These are phyloP conservation scores for Camelina neglecta DNA, from an alignment of 345 rosid species.

Conservation along the genomic window DNA sequence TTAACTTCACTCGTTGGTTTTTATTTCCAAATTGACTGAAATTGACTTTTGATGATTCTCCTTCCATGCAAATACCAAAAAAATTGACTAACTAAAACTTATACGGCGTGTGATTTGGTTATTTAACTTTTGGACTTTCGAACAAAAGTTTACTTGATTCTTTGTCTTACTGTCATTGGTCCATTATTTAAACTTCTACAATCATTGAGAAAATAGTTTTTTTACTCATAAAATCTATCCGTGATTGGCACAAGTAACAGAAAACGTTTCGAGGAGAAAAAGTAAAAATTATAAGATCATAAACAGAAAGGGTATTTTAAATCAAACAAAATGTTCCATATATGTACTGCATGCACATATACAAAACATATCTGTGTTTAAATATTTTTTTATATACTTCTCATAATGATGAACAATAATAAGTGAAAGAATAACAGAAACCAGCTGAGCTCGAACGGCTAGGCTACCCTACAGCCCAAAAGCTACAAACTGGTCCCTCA, in stretches of 20 bases:
- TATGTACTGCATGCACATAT: not conserved
- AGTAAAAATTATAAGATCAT: not conserved
- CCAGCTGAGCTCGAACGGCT: conserved; percentile 76
- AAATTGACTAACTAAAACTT: conserved; percentile 42
- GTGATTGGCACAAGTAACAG: conserved; percentile 31
- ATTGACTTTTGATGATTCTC: conserved; percentile 39
- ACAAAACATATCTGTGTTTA: conserved; percentile 18
- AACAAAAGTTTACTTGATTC: conserved; percentile 22
- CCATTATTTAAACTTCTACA: conserved; percentile 7
- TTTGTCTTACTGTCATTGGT: conserved; percentile 40
- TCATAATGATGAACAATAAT: conserved; percentile 36
- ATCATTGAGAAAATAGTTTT: conserved; percentile 14
- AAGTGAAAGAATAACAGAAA: conserved; percentile 56
- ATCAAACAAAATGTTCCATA: conserved; percentile 10
- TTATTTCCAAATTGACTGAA: conserved; percentile 38
- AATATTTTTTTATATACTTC: conserved; percentile 31
- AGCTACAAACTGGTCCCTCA: conserved; percentile 69
- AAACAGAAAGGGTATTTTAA: not conserved
- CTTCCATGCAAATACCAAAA: conserved; percentile 47
- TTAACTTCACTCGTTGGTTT: conserved; percentile 43
- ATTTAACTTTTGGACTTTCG: conserved; percentile 20
- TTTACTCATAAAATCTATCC: conserved; percentile 21
- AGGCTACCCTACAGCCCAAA: conserved; percentile 52
- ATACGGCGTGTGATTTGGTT: conserved; percentile 34
- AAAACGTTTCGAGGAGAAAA: not conserved